Percentiles rank a stretch among this genome's conserved stretches.
These are phyloP conservation scores for Podospora conica DNA, from an alignment of 495 filamentous ascomycete species.

Conservation along the genomic window DNA sequence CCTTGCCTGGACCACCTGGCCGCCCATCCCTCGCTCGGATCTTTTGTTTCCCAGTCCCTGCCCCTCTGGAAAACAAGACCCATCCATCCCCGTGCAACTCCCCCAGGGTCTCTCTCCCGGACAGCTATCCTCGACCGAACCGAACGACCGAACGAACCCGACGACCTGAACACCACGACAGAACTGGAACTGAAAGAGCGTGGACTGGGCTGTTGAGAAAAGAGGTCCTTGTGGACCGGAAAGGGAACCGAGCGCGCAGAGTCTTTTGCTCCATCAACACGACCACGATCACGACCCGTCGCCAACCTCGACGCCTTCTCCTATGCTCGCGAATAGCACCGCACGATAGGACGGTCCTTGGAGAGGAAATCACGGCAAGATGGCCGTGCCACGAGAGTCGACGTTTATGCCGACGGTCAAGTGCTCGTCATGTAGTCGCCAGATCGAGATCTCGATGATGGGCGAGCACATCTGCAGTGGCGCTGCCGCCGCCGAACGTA, in stretches of 20 bases:
- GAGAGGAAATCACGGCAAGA: constrained; percentile 23
- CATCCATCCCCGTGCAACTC: constrained; percentile 6
- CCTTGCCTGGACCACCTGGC: constrained; percentile 3
- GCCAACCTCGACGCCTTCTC: neutral
- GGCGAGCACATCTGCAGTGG: constrained; percentile 76
- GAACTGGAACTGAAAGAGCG: neutral
- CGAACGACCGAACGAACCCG: neutral
- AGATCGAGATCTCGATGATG: constrained; percentile 87
- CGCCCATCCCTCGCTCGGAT: constrained; percentile 18
- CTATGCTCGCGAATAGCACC: constrained; percentile 13
- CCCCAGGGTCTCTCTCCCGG: neutral
- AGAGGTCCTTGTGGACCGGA: neutral
- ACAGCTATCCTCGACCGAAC: neutral
- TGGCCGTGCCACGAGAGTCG: constrained; percentile 52
- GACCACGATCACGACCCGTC: neutral
- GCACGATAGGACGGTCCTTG: constrained; percentile 14
- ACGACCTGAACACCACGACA: neutral
- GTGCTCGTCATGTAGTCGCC: constrained; percentile 80
- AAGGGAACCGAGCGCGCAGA: neutral
- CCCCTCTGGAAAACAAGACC: constrained; percentile 20
- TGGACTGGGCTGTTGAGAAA: neutral
- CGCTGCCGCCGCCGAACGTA: constrained; percentile 34
- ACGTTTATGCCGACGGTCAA: constrained; percentile 86
- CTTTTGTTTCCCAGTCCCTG: constrained; percentile 16
- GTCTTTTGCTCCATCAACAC: neutral